Percentiles rank a stretch among this genome's conserved stretches.
Evolutionary conservation across 768 basidiomycete genomes (phyloP).

Genomic region (Chlorophyllum brunneum): DNA sequence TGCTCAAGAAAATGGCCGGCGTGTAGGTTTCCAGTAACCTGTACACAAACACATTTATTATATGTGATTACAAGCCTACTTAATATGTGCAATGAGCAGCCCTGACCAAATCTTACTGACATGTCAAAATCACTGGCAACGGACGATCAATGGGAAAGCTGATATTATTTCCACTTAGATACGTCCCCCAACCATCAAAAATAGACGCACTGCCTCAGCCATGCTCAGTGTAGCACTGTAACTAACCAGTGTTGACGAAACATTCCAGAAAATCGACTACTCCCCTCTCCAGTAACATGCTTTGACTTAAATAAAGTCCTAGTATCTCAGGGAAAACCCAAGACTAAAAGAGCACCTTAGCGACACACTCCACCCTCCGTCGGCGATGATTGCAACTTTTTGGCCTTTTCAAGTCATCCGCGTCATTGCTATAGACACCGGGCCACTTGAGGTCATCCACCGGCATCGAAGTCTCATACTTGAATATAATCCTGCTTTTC

Average conservation of each 20-base stretch:
- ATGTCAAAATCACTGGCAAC: constrained; percentile 10
- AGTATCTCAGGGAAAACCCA: background rate
- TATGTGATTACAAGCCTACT: background rate
- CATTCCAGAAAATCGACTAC: too few species aligned
- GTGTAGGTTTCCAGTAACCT: constrained; percentile 19
- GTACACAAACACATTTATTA: constrained; percentile 4
- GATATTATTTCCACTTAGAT: background rate
- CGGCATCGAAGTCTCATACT: background rate
- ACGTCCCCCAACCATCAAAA: background rate
- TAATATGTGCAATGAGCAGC: background rate
- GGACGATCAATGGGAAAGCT: constrained; percentile 5
- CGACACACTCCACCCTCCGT: too few species aligned
- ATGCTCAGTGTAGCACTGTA: too few species aligned
- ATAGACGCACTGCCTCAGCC: too few species aligned
- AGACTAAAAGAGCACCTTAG: too few species aligned
- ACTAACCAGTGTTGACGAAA: too few species aligned
- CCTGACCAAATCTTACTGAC: background rate
- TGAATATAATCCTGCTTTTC: constrained; percentile 5
- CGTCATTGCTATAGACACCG: constrained; percentile 9
- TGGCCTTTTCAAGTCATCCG: background rate
- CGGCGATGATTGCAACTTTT: too few species aligned
- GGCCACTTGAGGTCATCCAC: background rate
- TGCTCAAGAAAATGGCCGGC: constrained; percentile 65
- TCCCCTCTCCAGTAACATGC: too few species aligned
- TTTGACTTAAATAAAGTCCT: too few species aligned